phyloP scores from a whole-genome alignment of 768 basidiomycete genomes.

The Boletus speciosus region DNA sequence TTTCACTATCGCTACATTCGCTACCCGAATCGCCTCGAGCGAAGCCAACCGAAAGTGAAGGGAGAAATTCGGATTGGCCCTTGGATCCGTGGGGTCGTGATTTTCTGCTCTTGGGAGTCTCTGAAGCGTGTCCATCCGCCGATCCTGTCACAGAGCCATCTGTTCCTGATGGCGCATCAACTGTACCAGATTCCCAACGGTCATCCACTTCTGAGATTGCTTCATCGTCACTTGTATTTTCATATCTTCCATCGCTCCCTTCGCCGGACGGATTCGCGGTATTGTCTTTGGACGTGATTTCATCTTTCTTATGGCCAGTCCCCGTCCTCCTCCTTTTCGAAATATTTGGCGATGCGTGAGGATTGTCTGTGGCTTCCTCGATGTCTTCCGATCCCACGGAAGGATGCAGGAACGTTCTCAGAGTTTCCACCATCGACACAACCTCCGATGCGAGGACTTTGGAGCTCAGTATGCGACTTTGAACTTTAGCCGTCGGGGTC shows the following conservation, averaged over 20 bases:
- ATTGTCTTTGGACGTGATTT: conserved; percentile 1
- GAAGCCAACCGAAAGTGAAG: conserved; percentile 85
- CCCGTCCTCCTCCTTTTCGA: conserved; percentile 12
- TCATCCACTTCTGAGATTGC: conserved; percentile 13
- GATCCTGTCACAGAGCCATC: conserved; percentile 39
- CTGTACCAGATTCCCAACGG: conserved; percentile 44
- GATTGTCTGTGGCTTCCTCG: conserved; percentile 10
- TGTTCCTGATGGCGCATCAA: conserved; percentile 26
- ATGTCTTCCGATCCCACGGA: conserved; percentile 13
- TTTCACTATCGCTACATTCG: conserved; percentile 69
- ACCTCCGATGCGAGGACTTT: conserved; percentile 67
- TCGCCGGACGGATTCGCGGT: neutral
- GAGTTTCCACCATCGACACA: conserved; percentile 44
- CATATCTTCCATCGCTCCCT: conserved; percentile 23
- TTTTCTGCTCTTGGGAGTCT: conserved; percentile 8
- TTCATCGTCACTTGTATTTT: conserved; percentile 12
- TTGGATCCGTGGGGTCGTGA: conserved; percentile 22
- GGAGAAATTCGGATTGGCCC: conserved; percentile 67
- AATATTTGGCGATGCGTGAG: conserved; percentile 7
- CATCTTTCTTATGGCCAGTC: neutral
- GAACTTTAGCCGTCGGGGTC: conserved; percentile 54
- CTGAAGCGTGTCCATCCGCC: conserved; percentile 27
- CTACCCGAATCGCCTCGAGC: conserved; percentile 74
- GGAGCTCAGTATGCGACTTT: conserved; percentile 71
- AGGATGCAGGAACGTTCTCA: conserved; percentile 44